These are phyloP conservation scores for Dimocarpus longan DNA, from an alignment of 345 rosid genomes.

Conservation along the genomic window DNA sequence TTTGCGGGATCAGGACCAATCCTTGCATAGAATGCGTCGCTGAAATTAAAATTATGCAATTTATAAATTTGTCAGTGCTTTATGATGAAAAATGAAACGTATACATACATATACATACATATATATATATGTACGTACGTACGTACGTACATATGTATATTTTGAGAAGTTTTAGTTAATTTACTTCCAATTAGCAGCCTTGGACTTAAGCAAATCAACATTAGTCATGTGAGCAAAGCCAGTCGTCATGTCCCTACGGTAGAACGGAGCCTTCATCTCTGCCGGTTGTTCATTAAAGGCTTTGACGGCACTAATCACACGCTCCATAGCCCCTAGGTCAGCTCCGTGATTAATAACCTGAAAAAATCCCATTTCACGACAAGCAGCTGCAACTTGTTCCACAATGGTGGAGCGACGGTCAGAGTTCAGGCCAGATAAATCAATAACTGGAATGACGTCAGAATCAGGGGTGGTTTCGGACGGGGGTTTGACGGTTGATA, in stretches of 20 bases:
- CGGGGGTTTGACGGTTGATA: constrained; percentile 27
- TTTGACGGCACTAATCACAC: constrained; percentile 26
- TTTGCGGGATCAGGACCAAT: constrained; percentile 28
- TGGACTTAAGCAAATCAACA: constrained; percentile 47
- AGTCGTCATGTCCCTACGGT: constrained; percentile 19
- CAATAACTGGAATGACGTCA: constrained; percentile 47
- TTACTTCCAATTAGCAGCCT: constrained; percentile 42
- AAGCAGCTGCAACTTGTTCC: constrained; percentile 34
- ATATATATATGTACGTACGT: no score
- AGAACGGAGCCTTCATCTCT: constrained; percentile 41
- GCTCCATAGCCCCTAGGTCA: constrained; percentile 40
- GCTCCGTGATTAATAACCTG: constrained; percentile 56
- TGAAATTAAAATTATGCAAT: constrained; percentile 2
- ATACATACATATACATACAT: no score
- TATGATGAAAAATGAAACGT: no score
- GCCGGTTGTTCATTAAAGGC: constrained; percentile 47
- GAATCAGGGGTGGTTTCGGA: not conserved
- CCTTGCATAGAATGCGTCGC: constrained; percentile 51
- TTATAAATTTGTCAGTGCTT: not conserved
- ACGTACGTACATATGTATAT: no score
- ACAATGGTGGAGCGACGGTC: constrained; percentile 31
- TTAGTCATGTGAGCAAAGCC: constrained; percentile 46
- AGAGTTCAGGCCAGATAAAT: constrained; percentile 31
- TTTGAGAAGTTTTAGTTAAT: not conserved
- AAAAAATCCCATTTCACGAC: constrained; percentile 49